These are phyloP conservation scores for Spinacia oleracea DNA, from an alignment of 179 eudicot genomes.

Conservation along the genomic window DNA sequence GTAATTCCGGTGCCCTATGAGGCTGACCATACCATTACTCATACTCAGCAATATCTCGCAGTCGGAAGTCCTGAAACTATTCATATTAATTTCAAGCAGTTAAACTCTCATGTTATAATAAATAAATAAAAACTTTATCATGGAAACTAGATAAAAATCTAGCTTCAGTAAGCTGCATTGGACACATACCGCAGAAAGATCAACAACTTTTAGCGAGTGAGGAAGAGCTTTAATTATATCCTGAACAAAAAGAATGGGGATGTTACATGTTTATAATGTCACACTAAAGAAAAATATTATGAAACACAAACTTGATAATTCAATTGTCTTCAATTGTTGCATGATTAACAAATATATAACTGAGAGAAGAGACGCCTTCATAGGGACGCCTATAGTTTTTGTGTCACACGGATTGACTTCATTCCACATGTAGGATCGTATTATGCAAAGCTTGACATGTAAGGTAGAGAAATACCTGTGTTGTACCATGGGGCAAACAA, in stretches of 20 bases:
- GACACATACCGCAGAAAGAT: constrained; percentile 84
- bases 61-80: constrained; percentile 68
- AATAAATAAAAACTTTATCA: background rate
- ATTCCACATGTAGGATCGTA: background rate
- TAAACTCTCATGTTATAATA: background rate
- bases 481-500: constrained; percentile 97
- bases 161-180: background rate
- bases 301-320: background rate
- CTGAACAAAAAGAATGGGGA: constrained; percentile 38
- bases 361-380: background rate
- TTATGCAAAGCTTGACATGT: background rate
- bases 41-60: constrained; percentile 66
- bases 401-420: background rate
- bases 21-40: constrained; percentile 98
- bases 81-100: constrained; percentile 15
- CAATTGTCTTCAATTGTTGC: background rate
- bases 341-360: background rate
- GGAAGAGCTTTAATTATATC: constrained; percentile 89
- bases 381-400: background rate
- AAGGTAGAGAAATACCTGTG: constrained; percentile 56
- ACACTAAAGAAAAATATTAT: background rate
- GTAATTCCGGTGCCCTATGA: constrained; percentile 74
- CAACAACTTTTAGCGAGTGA: constrained; percentile 73
- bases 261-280: background rate
- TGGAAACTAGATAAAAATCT: background rate